These are phyloP conservation scores for Candida boidinii DNA, from an alignment of 805 yeast species.

Conservation along the genomic window DNA sequence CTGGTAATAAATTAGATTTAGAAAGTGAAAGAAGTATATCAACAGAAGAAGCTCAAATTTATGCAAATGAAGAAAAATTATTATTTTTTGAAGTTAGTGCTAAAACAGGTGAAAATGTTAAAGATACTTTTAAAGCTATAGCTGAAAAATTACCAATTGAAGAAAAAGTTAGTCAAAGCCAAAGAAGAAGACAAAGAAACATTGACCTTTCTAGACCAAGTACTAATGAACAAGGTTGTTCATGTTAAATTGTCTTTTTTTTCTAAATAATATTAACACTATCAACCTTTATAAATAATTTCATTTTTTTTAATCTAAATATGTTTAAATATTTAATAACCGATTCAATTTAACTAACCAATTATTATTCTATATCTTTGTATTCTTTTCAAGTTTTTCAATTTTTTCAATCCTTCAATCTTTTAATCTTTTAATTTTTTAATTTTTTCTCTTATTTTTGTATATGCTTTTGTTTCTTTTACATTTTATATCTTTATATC, in stretches of 20 bases:
- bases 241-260: conserved; percentile 10
- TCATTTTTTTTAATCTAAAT: not conserved
- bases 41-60: conserved; percentile 39
- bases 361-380: no score
- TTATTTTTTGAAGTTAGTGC: conserved; percentile 51
- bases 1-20: conserved; percentile 73
- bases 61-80: conserved; percentile 43
- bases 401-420: no score
- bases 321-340: no score
- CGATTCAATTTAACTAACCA: not conserved
- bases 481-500: no score
- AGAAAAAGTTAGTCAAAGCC: conserved; percentile 14
- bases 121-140: conserved; percentile 37
- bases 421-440: no score
- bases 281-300: not conserved
- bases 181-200: conserved; percentile 15
- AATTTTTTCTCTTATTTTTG: no score
- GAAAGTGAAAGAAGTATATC: conserved; percentile 38
- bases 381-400: no score
- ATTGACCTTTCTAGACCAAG: conserved; percentile 23
- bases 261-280: not conserved
- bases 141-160: conserved; percentile 37
- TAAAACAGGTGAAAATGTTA: conserved; percentile 44
- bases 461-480: no score
- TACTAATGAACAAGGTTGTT: conserved; percentile 25